These are phyloP conservation scores for Filosporella fistucella DNA, from an alignment of 495 filamentous ascomycete species.

Conservation along the genomic window DNA sequence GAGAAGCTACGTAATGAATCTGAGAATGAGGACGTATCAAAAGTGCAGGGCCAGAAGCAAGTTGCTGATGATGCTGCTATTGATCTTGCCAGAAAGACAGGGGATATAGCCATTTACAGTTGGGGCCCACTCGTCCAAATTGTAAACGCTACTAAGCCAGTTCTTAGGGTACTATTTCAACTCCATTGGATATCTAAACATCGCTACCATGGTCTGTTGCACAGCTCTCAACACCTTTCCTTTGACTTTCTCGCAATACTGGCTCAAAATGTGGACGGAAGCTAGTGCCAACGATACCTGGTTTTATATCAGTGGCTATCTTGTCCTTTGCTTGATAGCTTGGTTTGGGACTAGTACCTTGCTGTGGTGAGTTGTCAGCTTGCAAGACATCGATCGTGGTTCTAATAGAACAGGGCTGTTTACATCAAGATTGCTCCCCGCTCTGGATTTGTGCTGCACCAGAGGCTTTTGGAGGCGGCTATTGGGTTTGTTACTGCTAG, in stretches of 20 bases:
- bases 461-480: conserved; percentile 14
- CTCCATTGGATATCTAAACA: conserved; percentile 42
- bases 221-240: conserved; percentile 28
- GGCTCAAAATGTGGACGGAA: conserved; percentile 33
- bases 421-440: conserved; percentile 19
- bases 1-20: too few relatives aligned
- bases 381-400: neutral
- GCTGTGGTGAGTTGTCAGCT: conserved; percentile 18
- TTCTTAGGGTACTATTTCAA: conserved; percentile 48
- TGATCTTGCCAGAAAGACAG: conserved; percentile 32
- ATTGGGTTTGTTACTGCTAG: conserved; percentile 13
- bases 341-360: conserved; percentile 10
- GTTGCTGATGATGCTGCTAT: conserved; percentile 15
- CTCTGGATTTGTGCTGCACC: conserved; percentile 20
- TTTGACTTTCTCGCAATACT: conserved; percentile 24
- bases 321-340: conserved; percentile 41
- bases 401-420: conserved; percentile 14
- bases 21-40: too few relatives aligned
- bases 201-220: conserved; percentile 34
- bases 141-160: conserved; percentile 8
- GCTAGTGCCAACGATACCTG: conserved; percentile 15
- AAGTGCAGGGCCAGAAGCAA: too few relatives aligned
- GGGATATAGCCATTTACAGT: conserved; percentile 52
- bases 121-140: conserved; percentile 1
- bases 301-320: conserved; percentile 19